Percentiles rank a stretch among this genome's conserved stretches.
Conservation (phyloP, 805 yeast species). For the Schizosaccharomyces osmophilus region DNA sequence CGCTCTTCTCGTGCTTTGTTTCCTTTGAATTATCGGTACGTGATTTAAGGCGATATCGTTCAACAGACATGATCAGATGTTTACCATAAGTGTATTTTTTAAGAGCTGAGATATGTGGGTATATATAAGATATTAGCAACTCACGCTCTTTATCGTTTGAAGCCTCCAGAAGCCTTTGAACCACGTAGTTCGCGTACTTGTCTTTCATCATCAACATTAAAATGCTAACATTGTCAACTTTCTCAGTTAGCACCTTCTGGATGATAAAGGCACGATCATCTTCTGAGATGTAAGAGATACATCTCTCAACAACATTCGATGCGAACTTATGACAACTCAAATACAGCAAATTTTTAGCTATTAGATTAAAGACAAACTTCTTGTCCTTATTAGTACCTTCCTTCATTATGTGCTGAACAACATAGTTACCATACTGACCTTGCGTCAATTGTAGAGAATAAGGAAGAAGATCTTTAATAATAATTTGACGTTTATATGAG, state of each 20-base stretch:
- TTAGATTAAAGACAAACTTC: slow-evolving; percentile 37
- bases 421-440: slow-evolving; percentile 95
- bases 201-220: slow-evolving; percentile 88
- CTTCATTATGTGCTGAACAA: slow-evolving; percentile 82
- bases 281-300: slow-evolving; percentile 47
- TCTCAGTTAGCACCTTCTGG: slow-evolving; percentile 25
- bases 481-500: slow-evolving; percentile 28
- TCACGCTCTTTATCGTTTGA: slow-evolving; percentile 47
- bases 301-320: slow-evolving; percentile 87
- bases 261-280: slow-evolving; percentile 39
- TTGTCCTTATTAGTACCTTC: slow-evolving; percentile 40
- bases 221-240: slow-evolving; percentile 15
- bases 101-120: slow-evolving; percentile 54
- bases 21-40: neutral
- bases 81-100: slow-evolving; percentile 50
- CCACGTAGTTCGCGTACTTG: slow-evolving; percentile 91
- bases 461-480: slow-evolving; percentile 47
- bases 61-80: slow-evolving; percentile 20
- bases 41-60: neutral
- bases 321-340: slow-evolving; percentile 94
- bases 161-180: slow-evolving; percentile 76
- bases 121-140: slow-evolving; percentile 45
- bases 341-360: slow-evolving; percentile 44
- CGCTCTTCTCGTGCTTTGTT: neutral
- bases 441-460: slow-evolving; percentile 57